Evolutionary conservation across 495 filamentous ascomycete genomes (phyloP).

Genomic region (Lepraria neglecta): DNA sequence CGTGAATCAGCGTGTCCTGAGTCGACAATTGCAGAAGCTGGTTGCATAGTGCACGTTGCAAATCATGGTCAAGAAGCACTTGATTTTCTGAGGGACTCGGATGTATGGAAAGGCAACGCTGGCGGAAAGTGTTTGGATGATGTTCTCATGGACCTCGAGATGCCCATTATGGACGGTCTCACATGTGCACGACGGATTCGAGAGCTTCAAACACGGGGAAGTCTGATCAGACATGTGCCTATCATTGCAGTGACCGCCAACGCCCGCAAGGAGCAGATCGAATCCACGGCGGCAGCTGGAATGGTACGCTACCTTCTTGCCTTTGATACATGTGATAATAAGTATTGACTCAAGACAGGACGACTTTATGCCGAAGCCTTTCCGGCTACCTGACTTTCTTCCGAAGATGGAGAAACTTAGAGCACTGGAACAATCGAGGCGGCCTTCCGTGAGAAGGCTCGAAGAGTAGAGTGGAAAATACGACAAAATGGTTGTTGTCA

Average conservation of each 20-base stretch:
- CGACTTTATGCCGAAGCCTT: slow-evolving; percentile 76
- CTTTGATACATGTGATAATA: not conserved
- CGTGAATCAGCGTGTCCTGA: too few relatives aligned
- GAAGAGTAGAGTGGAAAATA: too few relatives aligned
- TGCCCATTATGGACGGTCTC: slow-evolving; percentile 78
- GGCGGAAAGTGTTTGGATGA: slow-evolving; percentile 30
- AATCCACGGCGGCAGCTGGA: slow-evolving; percentile 57
- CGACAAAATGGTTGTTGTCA: too few relatives aligned
- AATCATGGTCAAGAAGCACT: too few relatives aligned
- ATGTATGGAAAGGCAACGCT: too few relatives aligned
- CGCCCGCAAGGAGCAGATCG: slow-evolving; percentile 60
- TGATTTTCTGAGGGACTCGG: too few relatives aligned
- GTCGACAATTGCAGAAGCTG: too few relatives aligned
- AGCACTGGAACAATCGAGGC: too few relatives aligned
- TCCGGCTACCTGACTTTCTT: slow-evolving; percentile 62
- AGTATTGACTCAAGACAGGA: slow-evolving; percentile 45
- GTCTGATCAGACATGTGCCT: slow-evolving; percentile 52
- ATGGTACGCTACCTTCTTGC: slow-evolving; percentile 47
- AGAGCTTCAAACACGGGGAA: slow-evolving; percentile 48
- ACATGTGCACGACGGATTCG: slow-evolving; percentile 62
- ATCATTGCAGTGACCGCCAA: slow-evolving; percentile 77
- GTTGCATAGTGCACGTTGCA: too few relatives aligned
- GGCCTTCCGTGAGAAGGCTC: too few relatives aligned
- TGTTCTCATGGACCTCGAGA: slow-evolving; percentile 78
- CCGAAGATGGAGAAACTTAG: slow-evolving; percentile 49